Percentiles rank a stretch among this genome's conserved stretches.
phyloP scores from a whole-genome alignment of 192 early-diverging fungal genomes.

The Backusella sp. region DNA sequence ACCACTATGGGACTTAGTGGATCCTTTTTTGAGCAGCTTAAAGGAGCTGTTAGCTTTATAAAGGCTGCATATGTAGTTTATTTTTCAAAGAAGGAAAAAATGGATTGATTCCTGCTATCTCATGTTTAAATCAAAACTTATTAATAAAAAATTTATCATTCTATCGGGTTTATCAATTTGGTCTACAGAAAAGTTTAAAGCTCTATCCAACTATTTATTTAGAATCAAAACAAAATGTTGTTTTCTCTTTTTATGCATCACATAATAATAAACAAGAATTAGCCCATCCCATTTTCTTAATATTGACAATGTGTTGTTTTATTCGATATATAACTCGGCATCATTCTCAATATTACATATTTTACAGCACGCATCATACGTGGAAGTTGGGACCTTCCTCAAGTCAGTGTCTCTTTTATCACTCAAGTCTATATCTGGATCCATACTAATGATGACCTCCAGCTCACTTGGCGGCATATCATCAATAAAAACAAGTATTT shows the following conservation, averaged over 20 bases:
- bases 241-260: too few species aligned
- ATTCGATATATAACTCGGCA: not conserved
- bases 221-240: too few species aligned
- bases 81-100: not conserved
- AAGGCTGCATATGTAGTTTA: not conserved
- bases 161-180: too few species aligned
- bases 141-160: too few species aligned
- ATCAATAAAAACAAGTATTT: not conserved
- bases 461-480: not conserved
- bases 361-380: not conserved
- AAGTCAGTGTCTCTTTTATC: not conserved
- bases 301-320: too few species aligned
- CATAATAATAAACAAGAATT: too few species aligned
- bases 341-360: not conserved
- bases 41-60: not conserved
- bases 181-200: too few species aligned
- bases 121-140: not conserved
- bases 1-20: not conserved
- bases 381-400: not conserved
- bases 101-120: not conserved
- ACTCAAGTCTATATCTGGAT: not conserved
- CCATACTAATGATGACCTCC: not conserved
- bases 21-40: not conserved
- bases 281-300: too few species aligned
- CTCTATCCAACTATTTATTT: too few species aligned